Conservation (phyloP, 306 rosid genomes). For the Prinsepia uniflora region DNA sequence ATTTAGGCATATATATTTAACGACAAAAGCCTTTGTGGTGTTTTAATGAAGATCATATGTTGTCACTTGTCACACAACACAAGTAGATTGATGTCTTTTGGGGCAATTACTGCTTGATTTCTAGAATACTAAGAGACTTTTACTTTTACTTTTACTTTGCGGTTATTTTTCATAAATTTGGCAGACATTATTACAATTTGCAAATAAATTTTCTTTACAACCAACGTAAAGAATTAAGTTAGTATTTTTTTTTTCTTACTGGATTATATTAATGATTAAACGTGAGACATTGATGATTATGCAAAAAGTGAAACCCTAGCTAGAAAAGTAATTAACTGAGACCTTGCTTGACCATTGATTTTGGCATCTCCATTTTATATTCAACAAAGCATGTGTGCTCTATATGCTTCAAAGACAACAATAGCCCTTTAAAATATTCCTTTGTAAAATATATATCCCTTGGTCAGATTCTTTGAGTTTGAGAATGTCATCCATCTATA, state of each 20-base stretch:
- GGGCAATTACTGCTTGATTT: too few relatives aligned
- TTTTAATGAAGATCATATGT: background rate
- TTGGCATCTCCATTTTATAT: constrained; percentile 13
- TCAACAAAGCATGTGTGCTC: too few relatives aligned
- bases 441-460: background rate
- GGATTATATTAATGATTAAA: background rate
- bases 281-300: background rate
- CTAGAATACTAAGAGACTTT: too few relatives aligned
- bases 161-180: too few relatives aligned
- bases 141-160: too few relatives aligned
- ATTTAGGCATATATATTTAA: background rate
- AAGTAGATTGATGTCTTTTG: too few relatives aligned
- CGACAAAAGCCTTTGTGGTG: background rate
- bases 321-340: background rate
- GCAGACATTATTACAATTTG: too few relatives aligned
- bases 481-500: background rate
- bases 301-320: background rate
- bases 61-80: too few relatives aligned
- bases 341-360: background rate
- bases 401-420: constrained; percentile 8
- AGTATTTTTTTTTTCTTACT: too few relatives aligned
- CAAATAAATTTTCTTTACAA: too few relatives aligned
- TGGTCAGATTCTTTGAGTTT: background rate
- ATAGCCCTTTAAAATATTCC: constrained; percentile 8
- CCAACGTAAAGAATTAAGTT: too few relatives aligned